Percentiles rank a stretch among this genome's conserved stretches.
These are phyloP conservation scores for Dactylellina leptospora DNA, from an alignment of 2,329 filamentous ascomycete species.

Conservation along the genomic window DNA sequence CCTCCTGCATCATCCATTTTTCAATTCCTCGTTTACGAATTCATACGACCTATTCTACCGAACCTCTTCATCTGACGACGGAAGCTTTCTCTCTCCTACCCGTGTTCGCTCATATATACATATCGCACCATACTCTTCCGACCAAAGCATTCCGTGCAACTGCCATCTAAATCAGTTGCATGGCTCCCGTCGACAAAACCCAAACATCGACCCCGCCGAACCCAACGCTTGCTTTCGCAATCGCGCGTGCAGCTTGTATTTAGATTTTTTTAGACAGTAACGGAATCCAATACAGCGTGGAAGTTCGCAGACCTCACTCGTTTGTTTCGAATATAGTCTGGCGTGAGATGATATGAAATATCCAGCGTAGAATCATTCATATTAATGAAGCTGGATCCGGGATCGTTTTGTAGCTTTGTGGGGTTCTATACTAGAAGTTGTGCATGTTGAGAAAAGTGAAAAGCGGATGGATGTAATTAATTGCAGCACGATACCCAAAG, in stretches of 20 bases:
- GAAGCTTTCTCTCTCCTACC: slow-evolving; percentile 2
- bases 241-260: slow-evolving; percentile 37
- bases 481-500: neutral
- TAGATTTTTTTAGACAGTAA: slow-evolving; percentile 53
- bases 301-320: too few relatives aligned
- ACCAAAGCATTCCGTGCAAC: neutral
- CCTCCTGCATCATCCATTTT: slow-evolving; percentile 24
- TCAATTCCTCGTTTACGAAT: slow-evolving; percentile 32
- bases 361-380: too few relatives aligned
- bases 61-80: slow-evolving; percentile 33
- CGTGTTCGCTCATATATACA: slow-evolving; percentile 24
- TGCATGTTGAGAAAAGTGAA: neutral
- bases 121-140: slow-evolving; percentile 9
- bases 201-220: slow-evolving; percentile 1
- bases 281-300: slow-evolving; percentile 49
- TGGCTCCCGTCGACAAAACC: slow-evolving; percentile 8
- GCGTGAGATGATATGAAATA: too few relatives aligned
- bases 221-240: slow-evolving; percentile 34
- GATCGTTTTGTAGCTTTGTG: neutral
- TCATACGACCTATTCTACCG: slow-evolving; percentile 35
- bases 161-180: slow-evolving; percentile 7
- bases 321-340: too few relatives aligned
- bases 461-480: neutral
- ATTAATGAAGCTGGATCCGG: too few relatives aligned
- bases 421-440: neutral